Evolutionary conservation across 257 asterid species (phyloP), one percentile per base, ranked within the genome.

Genomic region (Fraxinus americana): DNA sequence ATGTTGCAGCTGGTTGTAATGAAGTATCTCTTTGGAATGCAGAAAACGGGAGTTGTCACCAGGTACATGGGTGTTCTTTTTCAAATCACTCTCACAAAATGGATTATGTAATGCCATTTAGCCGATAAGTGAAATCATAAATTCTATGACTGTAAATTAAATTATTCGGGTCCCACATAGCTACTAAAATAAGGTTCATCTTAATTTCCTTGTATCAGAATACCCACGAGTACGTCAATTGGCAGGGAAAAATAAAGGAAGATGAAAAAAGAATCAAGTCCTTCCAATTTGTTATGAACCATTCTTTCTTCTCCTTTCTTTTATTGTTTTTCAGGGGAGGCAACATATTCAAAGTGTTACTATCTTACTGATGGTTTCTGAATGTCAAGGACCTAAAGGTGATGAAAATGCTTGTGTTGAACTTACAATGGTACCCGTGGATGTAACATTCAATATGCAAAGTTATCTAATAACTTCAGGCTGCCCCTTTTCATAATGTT

Each of bases 21-120:
- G 97, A 96, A 83, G 96, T 93, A 73, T 93, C 98, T 79, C 99
- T 96, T 66, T 96, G 98, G 99, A 92, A 93, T 88, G 97, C 98
- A 48, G 99, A 96, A 88, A 91, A 91, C 69, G 97, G 97, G 61
- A 93, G 98, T 90, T 91, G 99, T 84, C 99, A 96, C 85, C 98
- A 96, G 99, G 98, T 93, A 86, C 38, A 13, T 73, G 75, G 52
- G 70, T 69, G 66, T 72, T 19, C 27, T 70, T 70, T 81, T 75
- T 68, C 77, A 16, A 67, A 38, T 69, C 23, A 73, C 59, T 57
- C 34, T 67, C 29, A 65, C 71, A 57, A 39, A 61, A 54, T 57
- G 80, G 71, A 59, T 27, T 21, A 66, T 69, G 17, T 34, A 23
- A 39, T 70, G 50, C 72, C 39, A 77, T 79, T 65, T 74, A 27